Evolutionary conservation across 495 filamentous ascomycete species (phyloP).

Genomic region (Penicillium manginii): DNA sequence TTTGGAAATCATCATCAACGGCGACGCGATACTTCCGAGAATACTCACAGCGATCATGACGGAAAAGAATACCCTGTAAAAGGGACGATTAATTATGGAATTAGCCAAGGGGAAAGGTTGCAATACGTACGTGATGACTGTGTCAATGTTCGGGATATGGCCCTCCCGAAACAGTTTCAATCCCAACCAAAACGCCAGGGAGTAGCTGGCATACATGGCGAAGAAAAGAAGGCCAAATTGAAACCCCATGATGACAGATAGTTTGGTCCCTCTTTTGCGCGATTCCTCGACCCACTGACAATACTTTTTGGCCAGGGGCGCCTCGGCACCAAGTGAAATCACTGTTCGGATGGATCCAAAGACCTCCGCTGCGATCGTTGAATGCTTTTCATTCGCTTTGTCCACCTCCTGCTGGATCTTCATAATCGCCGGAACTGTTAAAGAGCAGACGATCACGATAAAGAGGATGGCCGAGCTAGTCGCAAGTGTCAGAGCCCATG

Average conservation of each 20-base stretch:
- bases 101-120: constrained; percentile 6
- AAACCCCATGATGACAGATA: constrained; percentile 30
- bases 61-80: constrained; percentile 52
- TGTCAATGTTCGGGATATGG: constrained; percentile 44
- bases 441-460: constrained; percentile 31
- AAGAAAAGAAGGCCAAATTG: constrained; percentile 42
- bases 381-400: constrained; percentile 36
- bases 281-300: constrained; percentile 60
- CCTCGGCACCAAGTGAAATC: constrained; percentile 54
- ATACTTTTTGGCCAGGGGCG: constrained; percentile 42
- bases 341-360: constrained; percentile 55
- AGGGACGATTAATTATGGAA: background rate
- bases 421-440: constrained; percentile 48
- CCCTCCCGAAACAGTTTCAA: constrained; percentile 42
- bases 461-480: constrained; percentile 45
- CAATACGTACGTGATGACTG: constrained; percentile 53
- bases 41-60: constrained; percentile 35
- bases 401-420: constrained; percentile 31
- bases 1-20: constrained; percentile 51
- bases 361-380: constrained; percentile 51
- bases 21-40: constrained; percentile 36
- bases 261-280: constrained; percentile 49
- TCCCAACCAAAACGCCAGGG: constrained; percentile 58
- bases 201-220: constrained; percentile 50
- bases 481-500: constrained; percentile 52